A percentile compares a stretch with the other conserved stretches of the same genome.
phyloP scores from a whole-genome alignment of 257 asterid species.

The Primulina tabacum region DNA sequence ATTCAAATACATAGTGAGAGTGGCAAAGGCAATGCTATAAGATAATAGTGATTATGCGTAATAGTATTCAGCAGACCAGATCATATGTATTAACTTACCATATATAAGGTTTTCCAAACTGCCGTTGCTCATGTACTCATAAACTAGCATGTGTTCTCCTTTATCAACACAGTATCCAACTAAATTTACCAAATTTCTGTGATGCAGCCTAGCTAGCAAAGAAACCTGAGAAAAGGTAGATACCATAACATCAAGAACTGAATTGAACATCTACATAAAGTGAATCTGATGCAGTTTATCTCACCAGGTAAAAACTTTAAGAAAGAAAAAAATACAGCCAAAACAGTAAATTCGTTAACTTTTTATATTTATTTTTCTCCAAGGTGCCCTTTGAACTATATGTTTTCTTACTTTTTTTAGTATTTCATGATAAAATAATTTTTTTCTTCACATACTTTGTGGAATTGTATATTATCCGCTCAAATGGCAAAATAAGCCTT shows the following conservation, averaged over 20 bases:
- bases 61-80: slow-evolving; percentile 9
- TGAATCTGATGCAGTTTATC: neutral
- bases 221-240: slow-evolving; percentile 65
- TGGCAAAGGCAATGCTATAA: neutral
- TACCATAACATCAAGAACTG: slow-evolving; percentile 20
- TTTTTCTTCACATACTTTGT: neutral
- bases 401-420: neutral
- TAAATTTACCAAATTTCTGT: slow-evolving; percentile 90
- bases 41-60: neutral
- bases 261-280: neutral
- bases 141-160: slow-evolving; percentile 81
- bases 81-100: slow-evolving; percentile 45
- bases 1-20: neutral
- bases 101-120: slow-evolving; percentile 88
- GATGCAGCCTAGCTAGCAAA: slow-evolving; percentile 90
- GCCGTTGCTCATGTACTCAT: slow-evolving; percentile 95
- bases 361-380: neutral
- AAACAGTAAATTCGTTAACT: neutral
- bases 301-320: neutral
- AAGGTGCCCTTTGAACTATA: neutral
- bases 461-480: neutral
- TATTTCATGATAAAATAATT: neutral
- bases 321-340: neutral
- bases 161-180: slow-evolving; percentile 94
- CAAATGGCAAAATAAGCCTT: neutral